phyloP scores from a whole-genome alignment of 768 basidiomycete genomes.

The Tulasnella sp. region DNA sequence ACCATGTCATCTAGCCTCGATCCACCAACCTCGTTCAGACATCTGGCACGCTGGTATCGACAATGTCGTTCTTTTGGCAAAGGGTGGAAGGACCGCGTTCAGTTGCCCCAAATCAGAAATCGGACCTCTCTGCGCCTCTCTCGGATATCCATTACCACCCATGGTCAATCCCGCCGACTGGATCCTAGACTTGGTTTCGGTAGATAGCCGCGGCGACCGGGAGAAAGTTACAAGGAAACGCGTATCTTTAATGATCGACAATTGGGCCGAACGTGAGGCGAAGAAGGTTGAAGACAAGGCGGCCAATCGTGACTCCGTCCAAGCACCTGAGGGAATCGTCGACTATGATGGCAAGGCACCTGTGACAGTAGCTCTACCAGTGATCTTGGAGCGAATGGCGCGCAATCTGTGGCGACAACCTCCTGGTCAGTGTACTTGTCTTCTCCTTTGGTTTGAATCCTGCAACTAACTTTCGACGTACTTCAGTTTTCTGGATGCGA shows the following conservation, averaged over 20 bases:
- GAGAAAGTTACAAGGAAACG: conserved; percentile 28
- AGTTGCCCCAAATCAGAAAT: conserved; percentile 34
- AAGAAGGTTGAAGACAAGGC: neutral
- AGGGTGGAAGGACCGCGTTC: conserved; percentile 39
- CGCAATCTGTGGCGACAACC: conserved; percentile 39
- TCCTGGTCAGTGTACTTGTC: conserved; percentile 20
- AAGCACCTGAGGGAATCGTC: neutral
- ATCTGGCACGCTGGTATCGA: conserved; percentile 45
- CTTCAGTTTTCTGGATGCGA: conserved; percentile 38
- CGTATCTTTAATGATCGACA: conserved; percentile 27
- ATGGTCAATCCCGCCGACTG: conserved; percentile 40
- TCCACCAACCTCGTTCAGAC: conserved; percentile 48
- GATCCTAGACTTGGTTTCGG: conserved; percentile 39
- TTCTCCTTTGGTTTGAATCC: neutral
- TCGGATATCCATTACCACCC: conserved; percentile 33
- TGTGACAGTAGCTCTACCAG: conserved; percentile 35
- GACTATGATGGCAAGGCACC: conserved; percentile 15
- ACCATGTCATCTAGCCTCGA: conserved; percentile 39
- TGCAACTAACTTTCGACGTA: neutral
- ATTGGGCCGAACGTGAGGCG: conserved; percentile 24
- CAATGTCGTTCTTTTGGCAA: conserved; percentile 45
- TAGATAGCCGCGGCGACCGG: conserved; percentile 23
- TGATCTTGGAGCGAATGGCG: conserved; percentile 37
- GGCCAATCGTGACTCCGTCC: neutral
- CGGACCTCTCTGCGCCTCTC: conserved; percentile 26